Conservation (phyloP, 2,329 filamentous ascomycete genomes). For the Sclerotinia spermophila region DNA sequence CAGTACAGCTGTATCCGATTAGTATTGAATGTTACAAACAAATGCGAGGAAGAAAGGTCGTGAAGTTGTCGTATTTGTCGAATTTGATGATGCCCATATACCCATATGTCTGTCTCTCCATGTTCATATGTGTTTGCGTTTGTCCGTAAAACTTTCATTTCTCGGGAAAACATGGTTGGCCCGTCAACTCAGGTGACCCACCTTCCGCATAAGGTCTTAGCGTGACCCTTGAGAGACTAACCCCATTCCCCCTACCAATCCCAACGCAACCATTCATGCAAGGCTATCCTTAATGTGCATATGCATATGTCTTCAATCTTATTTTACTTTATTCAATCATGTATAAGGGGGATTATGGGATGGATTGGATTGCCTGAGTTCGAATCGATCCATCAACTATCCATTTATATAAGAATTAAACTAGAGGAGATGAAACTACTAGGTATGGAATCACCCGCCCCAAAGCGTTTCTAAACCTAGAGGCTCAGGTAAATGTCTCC, state of each 20-base stretch:
- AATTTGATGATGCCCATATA: neutral
- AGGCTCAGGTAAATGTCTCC: neutral
- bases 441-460: neutral
- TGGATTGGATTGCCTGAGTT: neutral
- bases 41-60: neutral
- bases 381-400: no score
- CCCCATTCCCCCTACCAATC: neutral
- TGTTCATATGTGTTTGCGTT: neutral
- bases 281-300: neutral
- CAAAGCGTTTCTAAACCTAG: neutral
- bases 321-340: neutral
- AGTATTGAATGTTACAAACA: neutral
- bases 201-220: neutral
- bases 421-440: neutral
- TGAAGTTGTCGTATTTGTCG: neutral
- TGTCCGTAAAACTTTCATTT: conserved; percentile 1
- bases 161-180: conserved; percentile 11
- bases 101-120: neutral
- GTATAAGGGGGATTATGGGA: neutral
- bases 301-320: neutral
- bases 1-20: neutral
- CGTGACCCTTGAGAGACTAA: neutral
- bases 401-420: neutral
- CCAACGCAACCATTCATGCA: neutral
- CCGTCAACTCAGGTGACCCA: conserved; percentile 1